phyloP scores from a whole-genome alignment of 768 basidiomycete genomes.

The Thelephora ganbajun region DNA sequence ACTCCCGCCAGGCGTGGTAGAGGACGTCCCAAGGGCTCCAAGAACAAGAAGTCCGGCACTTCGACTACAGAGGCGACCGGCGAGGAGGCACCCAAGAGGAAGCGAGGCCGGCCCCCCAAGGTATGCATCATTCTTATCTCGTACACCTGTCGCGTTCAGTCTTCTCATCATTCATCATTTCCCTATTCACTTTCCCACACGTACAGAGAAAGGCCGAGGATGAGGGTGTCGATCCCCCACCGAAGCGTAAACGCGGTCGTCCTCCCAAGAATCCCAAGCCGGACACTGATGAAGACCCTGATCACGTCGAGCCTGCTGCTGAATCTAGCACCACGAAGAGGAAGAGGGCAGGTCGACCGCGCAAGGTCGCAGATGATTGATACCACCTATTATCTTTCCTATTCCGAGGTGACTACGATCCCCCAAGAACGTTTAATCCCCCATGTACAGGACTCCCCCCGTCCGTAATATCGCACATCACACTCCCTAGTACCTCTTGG shows the following conservation, averaged over 20 bases:
- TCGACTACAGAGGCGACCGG: constrained; percentile 15
- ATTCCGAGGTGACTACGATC: not conserved
- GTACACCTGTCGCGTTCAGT: constrained; percentile 11
- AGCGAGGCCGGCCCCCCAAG: constrained; percentile 61
- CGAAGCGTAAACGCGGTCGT: constrained; percentile 59
- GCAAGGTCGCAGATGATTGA: constrained; percentile 19
- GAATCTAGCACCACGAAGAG: constrained; percentile 40
- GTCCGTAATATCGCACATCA: not conserved
- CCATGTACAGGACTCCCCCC: not conserved
- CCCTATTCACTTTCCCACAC: constrained; percentile 17
- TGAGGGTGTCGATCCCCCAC: constrained; percentile 26
- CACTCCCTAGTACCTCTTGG: not conserved
- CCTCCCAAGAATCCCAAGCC: constrained; percentile 56
- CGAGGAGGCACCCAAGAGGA: constrained; percentile 23
- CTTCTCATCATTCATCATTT: constrained; percentile 10
- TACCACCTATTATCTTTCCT: not conserved
- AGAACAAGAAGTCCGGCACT: constrained; percentile 43
- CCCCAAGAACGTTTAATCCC: too few species aligned
- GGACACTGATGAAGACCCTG: constrained; percentile 24
- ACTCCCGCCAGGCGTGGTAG: constrained; percentile 58
- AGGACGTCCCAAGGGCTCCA: constrained; percentile 84
- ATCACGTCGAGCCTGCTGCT: constrained; percentile 23
- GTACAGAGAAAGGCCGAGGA: constrained; percentile 29
- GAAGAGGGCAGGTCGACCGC: constrained; percentile 57
- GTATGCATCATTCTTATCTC: constrained; percentile 20